Conservation (phyloP, 805 yeast species). For the Brettanomyces custersianus region DNA sequence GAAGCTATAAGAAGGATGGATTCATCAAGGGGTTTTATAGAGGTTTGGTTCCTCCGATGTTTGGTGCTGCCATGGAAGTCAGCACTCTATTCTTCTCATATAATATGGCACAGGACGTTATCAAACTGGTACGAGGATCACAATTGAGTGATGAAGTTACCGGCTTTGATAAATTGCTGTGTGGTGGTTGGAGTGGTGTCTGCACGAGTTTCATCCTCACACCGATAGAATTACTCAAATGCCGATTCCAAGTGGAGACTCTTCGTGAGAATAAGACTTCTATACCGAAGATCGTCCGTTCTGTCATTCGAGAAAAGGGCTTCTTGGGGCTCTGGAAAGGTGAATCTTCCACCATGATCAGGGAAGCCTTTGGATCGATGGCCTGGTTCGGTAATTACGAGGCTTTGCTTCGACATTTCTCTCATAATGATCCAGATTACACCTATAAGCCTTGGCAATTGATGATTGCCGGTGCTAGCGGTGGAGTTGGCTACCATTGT, state of each 20-base stretch:
- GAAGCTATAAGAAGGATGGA: constrained; percentile 65
- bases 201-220: constrained; percentile 77
- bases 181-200: constrained; percentile 81
- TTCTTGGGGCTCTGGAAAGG: constrained; percentile 80
- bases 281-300: constrained; percentile 28
- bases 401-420: constrained; percentile 30
- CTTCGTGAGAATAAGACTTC: constrained; percentile 18
- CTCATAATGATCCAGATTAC: constrained; percentile 16
- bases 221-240: constrained; percentile 87
- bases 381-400: constrained; percentile 94
- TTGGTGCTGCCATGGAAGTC: constrained; percentile 87
- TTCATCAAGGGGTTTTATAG: constrained; percentile 60
- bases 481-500: constrained; percentile 76
- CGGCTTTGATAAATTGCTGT: constrained; percentile 30
- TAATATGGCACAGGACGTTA: constrained; percentile 33
- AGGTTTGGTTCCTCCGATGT: constrained; percentile 72
- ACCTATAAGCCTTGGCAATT: constrained; percentile 39
- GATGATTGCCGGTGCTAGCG: constrained; percentile 72
- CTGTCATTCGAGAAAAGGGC: constrained; percentile 42
- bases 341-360: constrained; percentile 64
- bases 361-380: constrained; percentile 87
- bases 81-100: constrained; percentile 71
- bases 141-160: constrained; percentile 13
- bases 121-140: constrained; percentile 21
- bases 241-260: constrained; percentile 70